Evolutionary conservation across 176 grass and related monocot species (phyloP), one percentile per base, ranked within the genome.

Genomic region (Panicum miliaceum): DNA sequence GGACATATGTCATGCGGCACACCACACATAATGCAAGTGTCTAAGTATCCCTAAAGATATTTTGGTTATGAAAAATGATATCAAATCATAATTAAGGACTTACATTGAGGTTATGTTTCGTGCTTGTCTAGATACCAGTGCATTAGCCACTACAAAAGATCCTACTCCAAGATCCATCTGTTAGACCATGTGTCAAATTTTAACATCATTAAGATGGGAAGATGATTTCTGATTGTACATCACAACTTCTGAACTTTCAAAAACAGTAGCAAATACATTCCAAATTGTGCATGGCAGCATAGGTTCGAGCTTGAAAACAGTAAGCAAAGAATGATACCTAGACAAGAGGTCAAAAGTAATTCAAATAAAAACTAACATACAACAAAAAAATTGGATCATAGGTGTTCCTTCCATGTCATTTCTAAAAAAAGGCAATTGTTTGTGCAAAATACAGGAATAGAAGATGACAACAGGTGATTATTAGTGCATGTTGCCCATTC

Each of bases 141-240:
- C 88, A 71, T 98, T 94, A 84, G 88, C 89, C 74, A 98, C 87
- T 77, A 98, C 95, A 88, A 97, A 97, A 68, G 90, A 98, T 63
- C 95, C 95, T 80, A 94, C 95, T 84, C 92, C 95, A 35, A 98
- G 86, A 94, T 98, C 92, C 95, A 98, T 98, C 95, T 94, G 91
- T 90, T 82, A 72, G 48, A 91, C 68, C 56, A 89, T 42, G 83
- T 73, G 78, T 58, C 53, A 90, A 23, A 64, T 46, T 80, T 86
- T 81, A 81, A 64, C 51, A 81, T 68, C 43, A 89, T 79, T 73
- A 64, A 45, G 78, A 46, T 37, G 11, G 45, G 22, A 73, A 66
- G 14, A 68, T 71, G 76, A 67, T 43, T 71, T 46, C 12, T 77
- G 14, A 46, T 27, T 80, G 38, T 69, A 59, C 18, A 69, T 78